Evolutionary conservation across 208 protist genomes (phyloP), one percentile per base, ranked within the genome.

Genomic region (Trypanosoma vivax): DNA sequence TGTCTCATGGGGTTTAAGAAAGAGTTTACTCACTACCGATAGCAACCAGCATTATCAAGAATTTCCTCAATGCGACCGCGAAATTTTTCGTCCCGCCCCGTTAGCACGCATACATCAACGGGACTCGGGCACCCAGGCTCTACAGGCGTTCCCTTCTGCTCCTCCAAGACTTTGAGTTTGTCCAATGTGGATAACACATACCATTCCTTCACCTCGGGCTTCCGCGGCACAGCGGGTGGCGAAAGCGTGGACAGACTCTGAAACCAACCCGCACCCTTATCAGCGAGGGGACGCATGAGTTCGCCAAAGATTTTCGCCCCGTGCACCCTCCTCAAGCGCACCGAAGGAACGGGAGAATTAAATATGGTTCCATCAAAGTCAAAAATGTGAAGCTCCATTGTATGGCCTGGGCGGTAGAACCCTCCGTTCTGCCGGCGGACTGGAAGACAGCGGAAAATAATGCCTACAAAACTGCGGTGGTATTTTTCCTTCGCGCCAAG

Each of bases 331-430:
- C 48, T 52, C 2, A 64, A 9, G 6, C 37, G 21, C 14, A 28
- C 14, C 6, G 58, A 51, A 2, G 58, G 56, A 4, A 25, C 33
- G 0, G 85, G 85, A 13, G 85, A 92, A 60, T 76, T 65, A 50
- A 92, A 92, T 28, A 90, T 58, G 7, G 81, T 90, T 11, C 85
- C 81, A 47, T 92, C 85, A 76, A 92, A 92, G 38, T 92, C 85
- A 50, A 90, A 92, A 24, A 92, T 60, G 58, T 92, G 81, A 1
- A 92, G 13, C 42, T 92, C 73, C 46, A 73, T 81, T 3, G 11
- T 7, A 2, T 13, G 49, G 2, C 11, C 9, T 14, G 19, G 10
- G 14, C 3, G n/a, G 19, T 25, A 42, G n/a, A 23, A 25, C 13
- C n/a, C 5, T 11, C 18, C 14, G 27, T 21, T 19, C 2, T 5